Conservation (phyloP, 495 filamentous ascomycete genomes). For the Bombardia bombarda region DNA sequence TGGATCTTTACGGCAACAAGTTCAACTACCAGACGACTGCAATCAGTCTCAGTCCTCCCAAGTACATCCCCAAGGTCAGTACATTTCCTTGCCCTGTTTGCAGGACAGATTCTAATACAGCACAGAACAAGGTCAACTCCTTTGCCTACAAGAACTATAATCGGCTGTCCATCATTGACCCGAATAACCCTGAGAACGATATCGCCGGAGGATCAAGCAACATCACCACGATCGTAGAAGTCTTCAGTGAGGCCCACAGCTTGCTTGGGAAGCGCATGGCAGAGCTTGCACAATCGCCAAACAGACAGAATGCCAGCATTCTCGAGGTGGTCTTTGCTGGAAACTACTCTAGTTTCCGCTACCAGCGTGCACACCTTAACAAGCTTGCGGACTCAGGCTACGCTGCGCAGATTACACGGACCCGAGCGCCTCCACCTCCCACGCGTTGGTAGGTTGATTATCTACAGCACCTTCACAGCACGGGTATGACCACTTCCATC, state of each 20-base stretch:
- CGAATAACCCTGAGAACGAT: constrained; percentile 75
- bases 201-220: constrained; percentile 74
- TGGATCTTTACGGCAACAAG: constrained; percentile 77
- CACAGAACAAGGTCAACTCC: constrained; percentile 23
- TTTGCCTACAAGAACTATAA: constrained; percentile 42
- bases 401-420: not conserved
- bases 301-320: constrained; percentile 42
- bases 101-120: not conserved
- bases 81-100: not conserved
- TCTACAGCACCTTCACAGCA: no score
- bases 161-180: constrained; percentile 74
- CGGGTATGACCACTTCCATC: no score
- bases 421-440: no score
- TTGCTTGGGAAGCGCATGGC: constrained; percentile 51
- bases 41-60: constrained; percentile 67
- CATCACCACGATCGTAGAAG: constrained; percentile 48
- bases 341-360: constrained; percentile 59
- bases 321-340: constrained; percentile 59
- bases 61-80: constrained; percentile 65
- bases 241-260: constrained; percentile 56
- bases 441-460: no score
- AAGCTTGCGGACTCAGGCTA: constrained; percentile 9
- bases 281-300: constrained; percentile 14
- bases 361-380: constrained; percentile 47
- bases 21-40: constrained; percentile 60